phyloP scores from a whole-genome alignment of 495 filamentous ascomycete species.

The Podospora conica region DNA sequence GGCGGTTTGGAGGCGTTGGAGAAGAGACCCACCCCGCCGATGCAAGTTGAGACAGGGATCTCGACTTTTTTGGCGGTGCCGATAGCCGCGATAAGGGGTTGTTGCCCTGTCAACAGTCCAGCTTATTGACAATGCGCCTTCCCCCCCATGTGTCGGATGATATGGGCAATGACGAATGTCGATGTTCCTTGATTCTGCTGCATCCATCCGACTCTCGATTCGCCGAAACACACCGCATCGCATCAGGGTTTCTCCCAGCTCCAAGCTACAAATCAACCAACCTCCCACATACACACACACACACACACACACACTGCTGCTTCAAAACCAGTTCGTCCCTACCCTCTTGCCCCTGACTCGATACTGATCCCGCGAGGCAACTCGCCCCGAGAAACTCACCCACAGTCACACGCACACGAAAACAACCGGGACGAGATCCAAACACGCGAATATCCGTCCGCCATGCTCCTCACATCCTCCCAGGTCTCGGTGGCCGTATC shows the following conservation, averaged over 20 bases:
- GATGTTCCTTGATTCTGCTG: background rate
- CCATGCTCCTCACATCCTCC: conserved; percentile 46
- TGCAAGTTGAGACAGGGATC: conserved; percentile 1
- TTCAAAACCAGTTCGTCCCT: background rate
- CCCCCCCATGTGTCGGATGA: background rate
- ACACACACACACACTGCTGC: background rate
- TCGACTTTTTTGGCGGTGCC: background rate
- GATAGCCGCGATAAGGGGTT: conserved; percentile 23
- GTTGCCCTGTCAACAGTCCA: conserved; percentile 23
- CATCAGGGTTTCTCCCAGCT: background rate
- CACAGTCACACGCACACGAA: background rate
- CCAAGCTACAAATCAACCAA: background rate
- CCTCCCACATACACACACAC: background rate
- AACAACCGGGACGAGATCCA: background rate
- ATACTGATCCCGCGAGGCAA: background rate
- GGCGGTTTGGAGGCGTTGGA: background rate
- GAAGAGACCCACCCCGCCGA: background rate
- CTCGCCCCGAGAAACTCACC: background rate
- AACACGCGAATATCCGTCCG: background rate
- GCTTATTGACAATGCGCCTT: background rate
- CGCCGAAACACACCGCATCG: background rate
- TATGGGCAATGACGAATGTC: background rate
- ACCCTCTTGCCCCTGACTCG: background rate
- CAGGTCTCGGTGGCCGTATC: conserved; percentile 49
- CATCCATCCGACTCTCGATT: background rate